Base-by-base conservation (phyloP, 495 filamentous ascomycete species). In the Patellaria atrata region DNA sequence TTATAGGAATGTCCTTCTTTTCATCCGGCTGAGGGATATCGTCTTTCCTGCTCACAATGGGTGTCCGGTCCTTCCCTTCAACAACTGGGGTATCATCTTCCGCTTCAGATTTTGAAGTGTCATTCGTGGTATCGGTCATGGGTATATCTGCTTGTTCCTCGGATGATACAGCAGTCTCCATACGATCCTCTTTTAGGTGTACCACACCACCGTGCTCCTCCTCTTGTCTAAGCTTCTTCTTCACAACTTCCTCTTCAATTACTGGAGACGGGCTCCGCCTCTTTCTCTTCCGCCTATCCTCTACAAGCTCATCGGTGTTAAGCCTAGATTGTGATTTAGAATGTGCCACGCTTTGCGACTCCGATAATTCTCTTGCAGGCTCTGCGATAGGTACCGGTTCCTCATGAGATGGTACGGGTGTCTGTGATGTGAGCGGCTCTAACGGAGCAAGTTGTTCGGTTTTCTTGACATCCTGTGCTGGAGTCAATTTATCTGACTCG, bases 201-300 rank as follows among this genome's bases (percentile, higher is more conserved):
- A 51, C 36, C 2, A 29, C 28, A 18, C 34, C 30, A n/a, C 21
- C 27, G 2, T 19, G 21, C 14, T 42, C 43, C 9, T 39, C 35
- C 14, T 31, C 38, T 31, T 37, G 37, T 8, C 45, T 48, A 8
- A 47, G 37, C 43, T 58, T 58, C 43, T 59, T 55, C 18, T 30
- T 37, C 22, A 48, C 25, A 17, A 57, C 47, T 9, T 41, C 30
- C 19, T 40, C 40, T 15, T 37, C 37, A 4, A 38, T 24, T 1
- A 52, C 43, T 5, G 50, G 38, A 9, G 56, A 50, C 4, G 38
- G 20, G 30, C 56, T 60, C 11, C 55, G 36, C 24, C 56, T 43
- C 46, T 60, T 60, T 12, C 56, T 38, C 53, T 58, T 58, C 33
- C 42, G 34, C 13, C 27, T 57, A 18, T 60, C 56, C 15, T 55